phyloP scores from a whole-genome alignment of 1,139 yeast species.

The Taphrina communis region DNA sequence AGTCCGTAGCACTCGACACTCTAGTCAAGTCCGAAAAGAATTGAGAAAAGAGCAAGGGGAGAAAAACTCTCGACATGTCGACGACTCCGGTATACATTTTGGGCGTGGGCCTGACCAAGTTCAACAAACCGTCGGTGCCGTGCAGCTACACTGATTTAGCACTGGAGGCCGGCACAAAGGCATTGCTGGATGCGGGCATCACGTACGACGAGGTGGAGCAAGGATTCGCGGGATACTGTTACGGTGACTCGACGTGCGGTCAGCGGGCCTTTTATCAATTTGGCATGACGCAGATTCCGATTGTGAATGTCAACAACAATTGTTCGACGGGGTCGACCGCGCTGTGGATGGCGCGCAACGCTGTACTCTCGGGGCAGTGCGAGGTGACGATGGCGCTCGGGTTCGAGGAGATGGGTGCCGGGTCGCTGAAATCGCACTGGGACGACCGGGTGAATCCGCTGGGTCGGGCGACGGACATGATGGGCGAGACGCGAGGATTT shows the following conservation, averaged over 20 bases:
- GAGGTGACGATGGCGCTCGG: conserved; percentile 50
- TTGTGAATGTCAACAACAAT: conserved; percentile 50
- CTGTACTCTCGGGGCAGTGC: conserved; percentile 48
- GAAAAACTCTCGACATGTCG: conserved; percentile 7
- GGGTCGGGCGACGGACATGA: conserved; percentile 46
- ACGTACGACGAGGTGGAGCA: conserved; percentile 50
- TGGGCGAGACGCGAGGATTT: conserved; percentile 46
- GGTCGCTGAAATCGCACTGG: conserved; percentile 48
- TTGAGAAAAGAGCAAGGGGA: neutral
- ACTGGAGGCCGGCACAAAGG: conserved; percentile 50
- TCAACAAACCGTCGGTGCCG: conserved; percentile 49
- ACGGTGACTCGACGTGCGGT: conserved; percentile 51
- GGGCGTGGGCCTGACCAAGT: conserved; percentile 51
- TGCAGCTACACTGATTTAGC: conserved; percentile 50
- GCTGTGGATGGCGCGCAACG: conserved; percentile 48
- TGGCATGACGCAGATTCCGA: conserved; percentile 51
- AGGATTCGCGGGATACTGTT: conserved; percentile 49
- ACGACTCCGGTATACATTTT: conserved; percentile 46
- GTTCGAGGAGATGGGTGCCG: conserved; percentile 50
- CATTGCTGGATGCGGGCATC: conserved; percentile 50
- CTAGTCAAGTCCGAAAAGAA: too few species aligned
- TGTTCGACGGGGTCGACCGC: conserved; percentile 51
- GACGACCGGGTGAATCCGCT: conserved; percentile 49
- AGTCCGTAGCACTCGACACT: too few species aligned
- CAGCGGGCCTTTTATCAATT: conserved; percentile 51